A percentile compares a stretch with the other conserved stretches of the same genome.
Evolutionary conservation across 768 basidiomycete species (phyloP).

Genomic region (Coprinopsis marcescibilis): DNA sequence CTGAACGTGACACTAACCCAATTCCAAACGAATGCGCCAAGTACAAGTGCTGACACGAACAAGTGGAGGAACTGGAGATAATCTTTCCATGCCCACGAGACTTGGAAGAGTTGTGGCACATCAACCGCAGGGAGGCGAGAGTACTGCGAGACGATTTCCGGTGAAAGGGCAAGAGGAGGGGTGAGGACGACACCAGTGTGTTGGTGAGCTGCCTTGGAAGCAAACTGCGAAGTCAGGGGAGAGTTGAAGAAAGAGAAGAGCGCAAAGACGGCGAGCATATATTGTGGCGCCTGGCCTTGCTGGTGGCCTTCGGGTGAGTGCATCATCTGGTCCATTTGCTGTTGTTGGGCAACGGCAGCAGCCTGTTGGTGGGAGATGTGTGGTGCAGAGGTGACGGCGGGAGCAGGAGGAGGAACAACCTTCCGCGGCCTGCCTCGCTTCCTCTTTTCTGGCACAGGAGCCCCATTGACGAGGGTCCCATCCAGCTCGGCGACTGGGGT

Average conservation of each 20-base stretch:
- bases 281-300: constrained; percentile 45
- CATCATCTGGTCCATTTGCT: constrained; percentile 16
- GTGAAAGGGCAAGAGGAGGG: constrained; percentile 29
- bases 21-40: constrained; percentile 43
- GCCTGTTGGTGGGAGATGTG: constrained; percentile 11
- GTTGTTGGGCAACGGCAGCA: constrained; percentile 6
- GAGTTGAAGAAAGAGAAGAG: constrained; percentile 86
- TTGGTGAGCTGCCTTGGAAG: constrained; percentile 33
- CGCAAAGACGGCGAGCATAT: constrained; percentile 77
- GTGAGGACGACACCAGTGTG: constrained; percentile 55
- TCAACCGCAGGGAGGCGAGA: constrained; percentile 20
- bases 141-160: constrained; percentile 26
- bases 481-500: constrained; percentile 21
- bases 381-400: constrained; percentile 11
- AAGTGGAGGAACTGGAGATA: constrained; percentile 62
- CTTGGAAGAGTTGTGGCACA: constrained; percentile 6
- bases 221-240: constrained; percentile 44
- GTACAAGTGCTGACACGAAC: constrained; percentile 55
- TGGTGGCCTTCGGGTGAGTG: constrained; percentile 9
- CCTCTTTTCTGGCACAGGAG: constrained; percentile 60
- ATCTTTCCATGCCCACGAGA: constrained; percentile 43
- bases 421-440: constrained; percentile 84
- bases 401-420: constrained; percentile 42
- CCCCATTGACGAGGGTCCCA: constrained; percentile 11
- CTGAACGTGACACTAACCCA: constrained; percentile 28